Evolutionary conservation across 208 protist genomes (phyloP), one percentile per base, ranked within the genome.

Genomic region (Sergeia podlipaevii): DNA sequence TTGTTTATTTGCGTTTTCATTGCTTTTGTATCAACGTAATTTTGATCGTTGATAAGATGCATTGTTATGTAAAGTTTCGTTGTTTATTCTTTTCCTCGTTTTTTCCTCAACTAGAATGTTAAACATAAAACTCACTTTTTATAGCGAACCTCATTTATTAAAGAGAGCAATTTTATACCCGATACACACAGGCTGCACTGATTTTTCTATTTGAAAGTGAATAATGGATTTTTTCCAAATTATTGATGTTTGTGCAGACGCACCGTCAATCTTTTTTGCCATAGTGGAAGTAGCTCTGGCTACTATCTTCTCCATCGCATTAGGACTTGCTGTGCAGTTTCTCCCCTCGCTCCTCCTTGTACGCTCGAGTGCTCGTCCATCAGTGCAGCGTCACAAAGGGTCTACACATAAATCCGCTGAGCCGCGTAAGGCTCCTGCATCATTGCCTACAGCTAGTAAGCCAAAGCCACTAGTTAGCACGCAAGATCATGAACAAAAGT

Each of bases 141-240:
- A 26, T 7, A 37, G 30, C 41, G 53, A 20, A 37, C 11, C 29
- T 49, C 29, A 17, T 29, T 36, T 30, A 21, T 18, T 24, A 17
- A 39, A 48, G 39, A 59, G 53, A 17, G 29, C 10, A 15, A 11
- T 39, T 6, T 30, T 43, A 38, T 47, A 30, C n/a, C n/a, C n/a
- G n/a, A n/a, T n/a, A n/a, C n/a, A n/a, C n/a, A n/a, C n/a, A n/a
- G n/a, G n/a, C n/a, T n/a, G n/a, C n/a, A n/a, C n/a, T n/a, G n/a
- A n/a, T 56, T 38, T 34, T 56, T 53, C n/a, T 45, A n/a, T 46
- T 54, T 24, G 18, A 27, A 39, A 39, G 52, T 3, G 27, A 10
- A 39, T 18, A 13, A 72, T 72, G 70, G 64, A 77, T 17, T 77
- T 77, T 53, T 55, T 72, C 17, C 70, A 72, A 13, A 28, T 69